Evolutionary conservation across 164 flowering plant species (phyloP), one percentile per base, ranked within the genome.

Genomic region (Cinnamomum chago): DNA sequence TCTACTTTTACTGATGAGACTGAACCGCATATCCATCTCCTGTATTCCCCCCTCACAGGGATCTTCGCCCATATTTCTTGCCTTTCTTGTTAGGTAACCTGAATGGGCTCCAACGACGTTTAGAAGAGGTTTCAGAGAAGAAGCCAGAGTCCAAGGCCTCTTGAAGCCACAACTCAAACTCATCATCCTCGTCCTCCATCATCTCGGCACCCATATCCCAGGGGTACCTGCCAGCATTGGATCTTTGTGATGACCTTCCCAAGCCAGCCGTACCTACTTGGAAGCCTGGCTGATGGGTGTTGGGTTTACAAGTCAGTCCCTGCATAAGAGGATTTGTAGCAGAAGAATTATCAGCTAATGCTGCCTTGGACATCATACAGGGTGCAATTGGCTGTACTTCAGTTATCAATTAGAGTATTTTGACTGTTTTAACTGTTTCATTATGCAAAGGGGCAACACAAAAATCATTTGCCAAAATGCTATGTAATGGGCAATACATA

Each of bases 251-350:
- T 55, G 86, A 83, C 76, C 85, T 96, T 70, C 83, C 97, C 81
- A 89, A 84, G 35, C 97, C 97, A 80, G 92, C 95, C 99, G 90
- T 92, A 85, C 90, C 94, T 40, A 96, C 99, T 77, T 91, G 98
- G 85, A 96, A 96, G 82, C 97, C 91, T 1, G 98, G 98, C n/a
- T 93, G 79, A 76, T 96, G 99, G 65, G 98, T 92, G 79, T 96
- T 94, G 6, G 99, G 98, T 77, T 93, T 87, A 81, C 97, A 94
- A 55, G 89, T 86, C 97, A 96, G 92, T 74, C 98, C 98, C 99
- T 91, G 85, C 75, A 78, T 17, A 65, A 15, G 3, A 13, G 27
- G 40, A 35, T 3, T 25, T 66, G 40, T 20, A 27, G 24, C 3
- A 14, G 71, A 40, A 40, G 17, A 35, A 68, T 35, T 55, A 20